Conservation (phyloP, 495 filamentous ascomycete species). For the Neurospora hispaniola region DNA sequence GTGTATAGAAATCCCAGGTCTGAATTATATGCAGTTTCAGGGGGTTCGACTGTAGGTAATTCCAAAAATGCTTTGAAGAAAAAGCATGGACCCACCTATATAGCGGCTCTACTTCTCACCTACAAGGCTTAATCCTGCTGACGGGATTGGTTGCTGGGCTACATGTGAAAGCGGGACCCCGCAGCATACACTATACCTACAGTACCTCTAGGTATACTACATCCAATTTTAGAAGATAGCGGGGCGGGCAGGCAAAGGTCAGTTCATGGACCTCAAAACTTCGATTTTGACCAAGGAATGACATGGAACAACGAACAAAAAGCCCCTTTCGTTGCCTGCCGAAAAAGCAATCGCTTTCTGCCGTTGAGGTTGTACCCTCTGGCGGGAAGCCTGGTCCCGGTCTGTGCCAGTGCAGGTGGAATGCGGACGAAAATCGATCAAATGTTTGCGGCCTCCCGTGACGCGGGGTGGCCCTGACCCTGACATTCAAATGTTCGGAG, state of each 20-base stretch:
- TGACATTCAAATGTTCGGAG: neutral
- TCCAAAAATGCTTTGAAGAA: neutral
- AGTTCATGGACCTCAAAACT: neutral
- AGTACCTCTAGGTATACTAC: too few relatives aligned
- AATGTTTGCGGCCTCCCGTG: neutral
- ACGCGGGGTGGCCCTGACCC: neutral
- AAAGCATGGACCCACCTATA: neutral
- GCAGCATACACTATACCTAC: too few relatives aligned
- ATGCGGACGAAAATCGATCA: neutral
- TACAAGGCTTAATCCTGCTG: neutral
- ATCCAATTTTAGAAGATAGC: too few relatives aligned
- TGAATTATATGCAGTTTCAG: too few relatives aligned
- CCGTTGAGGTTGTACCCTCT: neutral
- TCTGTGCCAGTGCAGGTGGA: neutral
- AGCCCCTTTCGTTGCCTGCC: neutral
- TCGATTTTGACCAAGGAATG: neutral
- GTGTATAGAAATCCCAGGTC: too few relatives aligned
- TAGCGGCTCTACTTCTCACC: neutral
- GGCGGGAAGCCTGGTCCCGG: neutral
- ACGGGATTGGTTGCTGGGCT: neutral
- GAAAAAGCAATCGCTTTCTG: neutral
- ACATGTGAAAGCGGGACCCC: too few relatives aligned
- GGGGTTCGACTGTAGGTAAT: too few relatives aligned
- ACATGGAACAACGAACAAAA: neutral
- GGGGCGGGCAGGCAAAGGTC: neutral